phyloP scores from a whole-genome alignment of 75 land plant genomes.

The Larix kaempferi region DNA sequence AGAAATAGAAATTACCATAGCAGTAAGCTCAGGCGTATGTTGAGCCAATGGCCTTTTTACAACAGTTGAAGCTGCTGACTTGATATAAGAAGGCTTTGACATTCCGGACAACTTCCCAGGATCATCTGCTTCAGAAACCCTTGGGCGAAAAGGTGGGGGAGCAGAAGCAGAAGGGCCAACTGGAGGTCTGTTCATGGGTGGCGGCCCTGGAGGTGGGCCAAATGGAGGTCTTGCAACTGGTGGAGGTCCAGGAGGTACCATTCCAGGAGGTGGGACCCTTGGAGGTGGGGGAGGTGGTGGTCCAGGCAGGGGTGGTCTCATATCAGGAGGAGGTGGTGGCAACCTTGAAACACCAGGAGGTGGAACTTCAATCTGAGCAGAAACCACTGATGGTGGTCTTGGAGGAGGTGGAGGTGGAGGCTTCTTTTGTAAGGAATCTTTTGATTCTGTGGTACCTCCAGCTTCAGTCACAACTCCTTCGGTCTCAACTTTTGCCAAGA shows the following conservation, averaged over 20 bases:
- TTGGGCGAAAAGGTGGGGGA: conserved; percentile 53
- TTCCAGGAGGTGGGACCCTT: conserved; percentile 36
- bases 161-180: conserved; percentile 18
- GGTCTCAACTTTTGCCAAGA: conserved; percentile 18
- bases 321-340: conserved; percentile 38
- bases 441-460: conserved; percentile 17
- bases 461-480: conserved; percentile 23
- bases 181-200: conserved; percentile 57
- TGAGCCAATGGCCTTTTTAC: conserved; percentile 97
- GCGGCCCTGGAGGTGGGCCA: conserved; percentile 79
- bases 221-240: conserved; percentile 62
- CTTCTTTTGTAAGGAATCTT: conserved; percentile 31
- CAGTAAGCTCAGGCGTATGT: conserved; percentile 94
- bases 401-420: conserved; percentile 68
- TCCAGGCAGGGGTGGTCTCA: conserved; percentile 18
- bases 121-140: conserved; percentile 28
- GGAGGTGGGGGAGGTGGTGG: conserved; percentile 74
- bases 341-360: conserved; percentile 73
- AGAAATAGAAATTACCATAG: conserved; percentile 61
- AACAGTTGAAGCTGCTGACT: conserved; percentile 97
- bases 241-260: conserved; percentile 55
- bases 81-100: conserved; percentile 88
- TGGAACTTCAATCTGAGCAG: conserved; percentile 53
- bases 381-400: conserved; percentile 30
- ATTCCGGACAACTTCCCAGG: conserved; percentile 24